phyloP scores from a whole-genome alignment of 345 rosid genomes.

The Iberis pinnata region DNA sequence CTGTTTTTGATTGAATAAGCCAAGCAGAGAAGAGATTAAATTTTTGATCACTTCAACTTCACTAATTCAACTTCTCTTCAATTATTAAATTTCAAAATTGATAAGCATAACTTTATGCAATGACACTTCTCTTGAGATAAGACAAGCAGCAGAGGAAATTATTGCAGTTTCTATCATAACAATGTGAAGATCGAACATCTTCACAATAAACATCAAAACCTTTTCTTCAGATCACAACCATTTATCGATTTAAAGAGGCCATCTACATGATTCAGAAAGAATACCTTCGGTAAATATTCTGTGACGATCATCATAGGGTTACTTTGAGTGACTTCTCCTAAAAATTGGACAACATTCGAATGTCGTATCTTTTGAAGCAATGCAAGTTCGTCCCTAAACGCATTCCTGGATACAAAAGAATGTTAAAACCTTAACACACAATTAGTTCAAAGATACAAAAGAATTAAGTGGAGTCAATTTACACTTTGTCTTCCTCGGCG shows the following conservation, averaged over 20 bases:
- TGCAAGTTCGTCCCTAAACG: constrained; percentile 75
- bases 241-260: neutral
- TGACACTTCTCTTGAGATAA: neutral
- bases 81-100: neutral
- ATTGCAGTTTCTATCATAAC: neutral
- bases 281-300: constrained; percentile 67
- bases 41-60: no score
- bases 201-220: constrained; percentile 3
- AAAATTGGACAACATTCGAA: constrained; percentile 82
- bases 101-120: constrained; percentile 3
- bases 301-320: constrained; percentile 87
- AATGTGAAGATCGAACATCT: no score
- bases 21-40: no score
- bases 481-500: constrained; percentile 69
- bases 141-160: neutral
- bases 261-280: constrained; percentile 14
- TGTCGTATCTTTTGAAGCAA: constrained; percentile 80
- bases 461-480: constrained; percentile 30
- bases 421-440: constrained; percentile 5
- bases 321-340: constrained; percentile 85
- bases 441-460: neutral
- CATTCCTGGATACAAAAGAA: constrained; percentile 42
- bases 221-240: constrained; percentile 4
- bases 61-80: no score
- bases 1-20: constrained; percentile 92